Conservation (phyloP, 1,139 yeast genomes). For the Lodderomyces elongisporus region DNA sequence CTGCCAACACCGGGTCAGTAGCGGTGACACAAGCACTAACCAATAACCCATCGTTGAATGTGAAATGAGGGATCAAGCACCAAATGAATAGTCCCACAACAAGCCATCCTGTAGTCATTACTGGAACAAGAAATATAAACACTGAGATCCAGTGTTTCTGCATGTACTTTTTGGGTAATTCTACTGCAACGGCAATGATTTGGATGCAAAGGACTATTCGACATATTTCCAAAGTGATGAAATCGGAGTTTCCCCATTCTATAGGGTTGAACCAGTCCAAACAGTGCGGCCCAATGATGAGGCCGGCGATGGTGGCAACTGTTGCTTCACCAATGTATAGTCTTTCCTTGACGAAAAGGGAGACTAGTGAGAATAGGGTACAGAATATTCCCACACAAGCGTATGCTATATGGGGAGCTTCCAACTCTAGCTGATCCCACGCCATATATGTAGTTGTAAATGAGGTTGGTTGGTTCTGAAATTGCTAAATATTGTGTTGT, state of each 20-base stretch:
- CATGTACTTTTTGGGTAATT: slow-evolving; percentile 91
- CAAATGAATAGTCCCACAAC: slow-evolving; percentile 82
- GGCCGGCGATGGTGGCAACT: slow-evolving; percentile 86
- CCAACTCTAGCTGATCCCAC: slow-evolving; percentile 41
- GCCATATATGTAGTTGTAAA: slow-evolving; percentile 21
- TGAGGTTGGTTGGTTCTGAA: too few relatives aligned
- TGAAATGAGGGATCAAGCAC: slow-evolving; percentile 77
- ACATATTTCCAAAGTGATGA: slow-evolving; percentile 81
- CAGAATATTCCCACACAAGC: slow-evolving; percentile 91
- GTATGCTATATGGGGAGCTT: slow-evolving; percentile 75
- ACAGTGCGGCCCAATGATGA: slow-evolving; percentile 92
- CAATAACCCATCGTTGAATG: slow-evolving; percentile 70
- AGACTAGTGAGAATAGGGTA: slow-evolving; percentile 79
- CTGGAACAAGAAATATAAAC: slow-evolving; percentile 72
- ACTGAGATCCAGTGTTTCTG: slow-evolving; percentile 86
- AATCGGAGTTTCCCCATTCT: slow-evolving; percentile 87
- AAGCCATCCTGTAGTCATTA: slow-evolving; percentile 94
- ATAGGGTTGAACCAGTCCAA: slow-evolving; percentile 83
- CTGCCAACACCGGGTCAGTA: slow-evolving; percentile 95
- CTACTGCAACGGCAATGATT: slow-evolving; percentile 96
- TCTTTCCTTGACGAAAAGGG: slow-evolving; percentile 84
- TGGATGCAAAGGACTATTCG: slow-evolving; percentile 87
- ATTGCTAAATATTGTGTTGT: too few relatives aligned
- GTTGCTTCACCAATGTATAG: slow-evolving; percentile 94
- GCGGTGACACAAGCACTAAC: slow-evolving; percentile 95